phyloP scores from a whole-genome alignment of 257 asterid genomes.

The Buddleja alternifolia region DNA sequence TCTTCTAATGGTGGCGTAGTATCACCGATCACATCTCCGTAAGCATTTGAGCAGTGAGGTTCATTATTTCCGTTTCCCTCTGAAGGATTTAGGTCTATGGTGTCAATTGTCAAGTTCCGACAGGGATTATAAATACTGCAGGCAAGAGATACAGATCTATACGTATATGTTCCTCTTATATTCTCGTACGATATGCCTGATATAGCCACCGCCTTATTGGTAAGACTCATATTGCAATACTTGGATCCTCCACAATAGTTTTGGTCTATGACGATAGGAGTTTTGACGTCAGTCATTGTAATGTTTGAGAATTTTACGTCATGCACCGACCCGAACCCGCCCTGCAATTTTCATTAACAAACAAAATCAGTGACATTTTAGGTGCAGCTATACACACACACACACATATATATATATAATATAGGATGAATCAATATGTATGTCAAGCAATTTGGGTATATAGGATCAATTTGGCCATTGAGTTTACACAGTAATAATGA shows the following conservation, averaged over 20 bases:
- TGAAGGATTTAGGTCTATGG: not conserved
- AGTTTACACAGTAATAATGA: too few species aligned
- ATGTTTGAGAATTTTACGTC: constrained; percentile 29
- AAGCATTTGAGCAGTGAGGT: constrained; percentile 21
- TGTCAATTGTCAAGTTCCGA: not conserved
- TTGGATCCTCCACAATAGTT: constrained; percentile 24
- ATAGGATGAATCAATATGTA: too few species aligned
- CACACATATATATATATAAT: too few species aligned
- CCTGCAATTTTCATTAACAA: constrained; percentile 29
- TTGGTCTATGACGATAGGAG: constrained; percentile 36
- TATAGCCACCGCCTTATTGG: constrained; percentile 20
- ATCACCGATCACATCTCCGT: constrained; percentile 1
- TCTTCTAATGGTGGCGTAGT: constrained; percentile 25
- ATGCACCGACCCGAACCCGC: constrained; percentile 19
- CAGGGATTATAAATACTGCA: constrained; percentile 31
- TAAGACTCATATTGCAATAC: not conserved
- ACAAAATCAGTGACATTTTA: not conserved
- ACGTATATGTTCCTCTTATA: constrained; percentile 34
- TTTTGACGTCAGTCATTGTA: constrained; percentile 24
- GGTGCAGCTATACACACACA: too few species aligned
- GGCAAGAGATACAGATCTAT: not conserved
- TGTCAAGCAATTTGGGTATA: too few species aligned
- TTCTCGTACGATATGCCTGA: not conserved
- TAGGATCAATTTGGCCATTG: too few species aligned
- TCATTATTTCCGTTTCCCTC: not conserved